Conservation (phyloP, 2,329 filamentous ascomycete species). For the Pseudogymnoascus sp. region DNA sequence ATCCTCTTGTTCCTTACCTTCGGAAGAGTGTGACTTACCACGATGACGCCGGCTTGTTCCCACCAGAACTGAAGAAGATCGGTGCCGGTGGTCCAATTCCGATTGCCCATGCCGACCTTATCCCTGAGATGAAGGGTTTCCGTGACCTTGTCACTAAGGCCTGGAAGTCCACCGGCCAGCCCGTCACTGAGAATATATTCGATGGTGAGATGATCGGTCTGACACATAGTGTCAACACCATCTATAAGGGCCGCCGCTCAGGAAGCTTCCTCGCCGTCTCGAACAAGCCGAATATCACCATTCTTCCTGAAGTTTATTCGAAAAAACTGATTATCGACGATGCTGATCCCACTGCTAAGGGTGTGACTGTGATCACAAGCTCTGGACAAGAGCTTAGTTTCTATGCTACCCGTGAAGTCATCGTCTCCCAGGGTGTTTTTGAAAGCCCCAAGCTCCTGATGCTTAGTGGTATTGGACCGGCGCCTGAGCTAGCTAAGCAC, state of each 20-base stretch:
- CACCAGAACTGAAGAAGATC: conserved; percentile 42
- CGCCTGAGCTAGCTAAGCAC: conserved; percentile 28
- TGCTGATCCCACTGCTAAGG: conserved; percentile 32
- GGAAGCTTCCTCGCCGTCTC: conserved; percentile 45
- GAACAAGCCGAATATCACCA: conserved; percentile 48
- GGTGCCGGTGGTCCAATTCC: conserved; percentile 46
- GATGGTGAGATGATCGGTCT: conserved; percentile 50
- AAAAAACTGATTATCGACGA: conserved; percentile 49
- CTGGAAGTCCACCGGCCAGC: conserved; percentile 47
- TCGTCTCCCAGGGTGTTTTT: conserved; percentile 12
- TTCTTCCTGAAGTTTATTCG: conserved; percentile 42
- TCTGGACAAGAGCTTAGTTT: conserved; percentile 39
- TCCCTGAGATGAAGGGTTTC: conserved; percentile 46
- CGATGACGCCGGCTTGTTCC: conserved; percentile 43
- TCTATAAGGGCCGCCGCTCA: conserved; percentile 50
- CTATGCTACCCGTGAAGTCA: conserved; percentile 28
- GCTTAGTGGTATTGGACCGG: conserved; percentile 13
- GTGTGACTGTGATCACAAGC: conserved; percentile 40
- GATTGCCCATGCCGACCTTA: conserved; percentile 47
- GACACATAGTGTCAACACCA: conserved; percentile 46
- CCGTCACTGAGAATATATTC: conserved; percentile 44
- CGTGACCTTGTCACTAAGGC: conserved; percentile 43
- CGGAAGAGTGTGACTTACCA: conserved; percentile 52
- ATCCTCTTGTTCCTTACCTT: conserved; percentile 44
- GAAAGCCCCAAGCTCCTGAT: conserved; percentile 12